Evolutionary conservation across 768 basidiomycete genomes (phyloP).

Genomic region (Heimioporus sp.): DNA sequence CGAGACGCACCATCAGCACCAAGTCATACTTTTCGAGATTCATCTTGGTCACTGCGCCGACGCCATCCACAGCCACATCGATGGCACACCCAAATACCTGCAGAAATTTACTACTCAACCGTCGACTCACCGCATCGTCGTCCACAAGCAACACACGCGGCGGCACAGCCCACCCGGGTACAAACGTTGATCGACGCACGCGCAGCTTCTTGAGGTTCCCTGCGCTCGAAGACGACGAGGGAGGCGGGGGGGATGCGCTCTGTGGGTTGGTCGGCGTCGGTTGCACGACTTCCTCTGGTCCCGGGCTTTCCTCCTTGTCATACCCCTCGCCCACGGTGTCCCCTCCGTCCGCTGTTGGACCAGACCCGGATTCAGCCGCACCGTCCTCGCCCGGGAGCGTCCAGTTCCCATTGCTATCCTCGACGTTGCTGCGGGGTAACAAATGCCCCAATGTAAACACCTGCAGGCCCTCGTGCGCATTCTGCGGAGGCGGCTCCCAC

Average conservation of each 20-base stretch:
- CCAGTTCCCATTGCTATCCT: constrained; percentile 61
- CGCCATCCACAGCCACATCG: constrained; percentile 92
- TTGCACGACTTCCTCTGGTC: constrained; percentile 39
- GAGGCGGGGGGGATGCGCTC: constrained; percentile 14
- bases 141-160: constrained; percentile 92
- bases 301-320: constrained; percentile 25
- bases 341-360: constrained; percentile 18
- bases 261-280: constrained; percentile 34
- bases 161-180: constrained; percentile 88
- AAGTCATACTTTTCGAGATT: constrained; percentile 94
- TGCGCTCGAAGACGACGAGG: constrained; percentile 9
- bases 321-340: constrained; percentile 22
- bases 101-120: constrained; percentile 87
- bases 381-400: constrained; percentile 42
- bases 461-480: constrained; percentile 63
- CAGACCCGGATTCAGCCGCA: constrained; percentile 7
- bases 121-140: constrained; percentile 90
- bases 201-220: constrained; percentile 47
- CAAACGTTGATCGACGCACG: constrained; percentile 74
- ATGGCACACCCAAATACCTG: constrained; percentile 94
- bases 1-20: constrained; percentile 81
- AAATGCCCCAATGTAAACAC: constrained; percentile 81
- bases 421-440: constrained; percentile 52
- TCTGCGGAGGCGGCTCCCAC: constrained; percentile 28
- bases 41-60: constrained; percentile 94